Evolutionary conservation across 805 yeast species (phyloP), one percentile per base, ranked within the genome.

Genomic region (Zygoascus tannicola): DNA sequence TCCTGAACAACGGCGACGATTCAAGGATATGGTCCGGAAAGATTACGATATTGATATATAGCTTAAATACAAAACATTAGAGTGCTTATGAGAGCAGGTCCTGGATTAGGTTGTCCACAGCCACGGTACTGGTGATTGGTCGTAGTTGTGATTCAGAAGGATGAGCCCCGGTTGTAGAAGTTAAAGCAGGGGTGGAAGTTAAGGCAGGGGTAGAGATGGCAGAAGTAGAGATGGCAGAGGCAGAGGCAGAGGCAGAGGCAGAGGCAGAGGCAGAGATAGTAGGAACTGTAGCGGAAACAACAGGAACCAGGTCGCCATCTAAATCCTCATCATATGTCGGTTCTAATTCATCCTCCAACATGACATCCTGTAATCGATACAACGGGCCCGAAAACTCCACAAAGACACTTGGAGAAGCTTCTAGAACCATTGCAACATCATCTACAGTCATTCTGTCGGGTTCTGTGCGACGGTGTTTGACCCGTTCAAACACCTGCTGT

Each of bases 401-500:
- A 41, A 63, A 48, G 4, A 55, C 54, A 32, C 56, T 49, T 3
- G 69, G 66, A n/a, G 62, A 57, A 22, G 54, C 43, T 37, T 60
- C 59, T 16, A 58, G 47, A 16, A 62, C 60, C 44, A 53, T 35
- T 4, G 59, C 54, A 49, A 66, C 47, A 40, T 66, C 70, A 16
- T 56, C 55, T 1, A 62, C 63, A 5, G 58, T 56, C 36, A 66
- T 47, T 8, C 59, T 49, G 21, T 55, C 51, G 19, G 49, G 48
- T 18, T 66, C 65, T 45, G 64, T 69, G 65, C 71, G 73, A 40
- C 87, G 65, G 54, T 76, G 78, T 48, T 80, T 73, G 4, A 81
- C 81, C 2, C 79, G 73, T 56, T 84, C 94, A 36, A 85, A 73
- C 2, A 86, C 77, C 50, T 76, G 75, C 54, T 85, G 92, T 4